These are phyloP conservation scores for Malus orientalis DNA, from an alignment of 306 rosid species.

Conservation along the genomic window DNA sequence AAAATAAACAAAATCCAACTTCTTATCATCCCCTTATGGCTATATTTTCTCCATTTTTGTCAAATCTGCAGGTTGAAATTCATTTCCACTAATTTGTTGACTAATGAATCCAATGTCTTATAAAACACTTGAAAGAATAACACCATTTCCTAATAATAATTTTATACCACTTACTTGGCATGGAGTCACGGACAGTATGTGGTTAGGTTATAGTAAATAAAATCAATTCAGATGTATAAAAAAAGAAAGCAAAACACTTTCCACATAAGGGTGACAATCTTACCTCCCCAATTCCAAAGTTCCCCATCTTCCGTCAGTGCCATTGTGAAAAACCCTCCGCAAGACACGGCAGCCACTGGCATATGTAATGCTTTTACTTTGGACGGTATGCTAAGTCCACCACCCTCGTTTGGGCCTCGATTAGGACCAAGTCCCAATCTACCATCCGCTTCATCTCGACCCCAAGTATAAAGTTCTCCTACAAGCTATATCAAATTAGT, in stretches of 20 bases:
- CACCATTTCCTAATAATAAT: not conserved
- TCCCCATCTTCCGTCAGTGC: constrained; percentile 67
- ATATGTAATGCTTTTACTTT: constrained; percentile 63
- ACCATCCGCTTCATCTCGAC: constrained; percentile 96
- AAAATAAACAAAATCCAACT: not conserved
- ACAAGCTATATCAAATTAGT: constrained; percentile 11
- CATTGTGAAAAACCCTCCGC: constrained; percentile 89
- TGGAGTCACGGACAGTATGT: not conserved
- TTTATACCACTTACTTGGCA: not conserved
- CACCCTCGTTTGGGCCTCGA: constrained; percentile 83
- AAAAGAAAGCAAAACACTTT: not conserved
- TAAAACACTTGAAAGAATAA: not conserved
- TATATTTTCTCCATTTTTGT: not conserved
- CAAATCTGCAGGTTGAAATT: not conserved
- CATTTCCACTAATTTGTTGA: not conserved
- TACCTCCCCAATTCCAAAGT: constrained; percentile 98
- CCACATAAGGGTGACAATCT: not conserved
- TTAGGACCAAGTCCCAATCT: constrained; percentile 93
- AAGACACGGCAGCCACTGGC: constrained; percentile 70
- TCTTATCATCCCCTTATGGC: not conserved
- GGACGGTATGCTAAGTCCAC: constrained; percentile 76
- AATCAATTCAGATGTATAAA: not conserved
- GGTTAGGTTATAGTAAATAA: not conserved
- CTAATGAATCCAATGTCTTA: not conserved
- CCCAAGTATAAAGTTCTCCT: constrained; percentile 93